These are phyloP conservation scores for Agapanthus africanus DNA, from an alignment of 106 monocot species.

Conservation along the genomic window DNA sequence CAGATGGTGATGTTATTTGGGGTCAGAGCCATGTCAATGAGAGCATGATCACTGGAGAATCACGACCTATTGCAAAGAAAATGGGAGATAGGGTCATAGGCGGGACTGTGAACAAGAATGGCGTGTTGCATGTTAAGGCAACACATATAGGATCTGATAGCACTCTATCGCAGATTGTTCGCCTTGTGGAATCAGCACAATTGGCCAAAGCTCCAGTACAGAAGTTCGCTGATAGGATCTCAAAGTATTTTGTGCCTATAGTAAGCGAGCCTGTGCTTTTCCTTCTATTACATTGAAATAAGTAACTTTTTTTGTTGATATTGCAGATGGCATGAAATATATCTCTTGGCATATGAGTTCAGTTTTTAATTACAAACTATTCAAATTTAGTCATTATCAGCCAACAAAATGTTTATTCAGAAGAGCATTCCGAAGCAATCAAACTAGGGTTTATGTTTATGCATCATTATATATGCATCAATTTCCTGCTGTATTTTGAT, in stretches of 20 bases:
- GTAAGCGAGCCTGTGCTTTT: conserved; percentile 29
- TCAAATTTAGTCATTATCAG: neutral
- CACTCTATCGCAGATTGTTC: conserved; percentile 74
- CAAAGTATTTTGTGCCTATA: conserved; percentile 77
- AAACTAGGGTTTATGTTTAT: neutral
- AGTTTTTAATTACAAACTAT: neutral
- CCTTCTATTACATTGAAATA: neutral
- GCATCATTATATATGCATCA: neutral
- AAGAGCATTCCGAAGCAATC: neutral
- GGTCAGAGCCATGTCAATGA: conserved; percentile 91
- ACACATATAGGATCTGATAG: conserved; percentile 81
- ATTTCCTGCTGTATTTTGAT: neutral
- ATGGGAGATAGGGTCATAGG: conserved; percentile 74
- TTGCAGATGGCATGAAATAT: neutral
- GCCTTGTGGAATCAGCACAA: conserved; percentile 86
- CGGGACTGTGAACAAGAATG: conserved; percentile 87
- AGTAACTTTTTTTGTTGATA: neutral
- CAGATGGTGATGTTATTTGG: conserved; percentile 60
- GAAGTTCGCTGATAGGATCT: conserved; percentile 69
- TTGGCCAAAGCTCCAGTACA: conserved; percentile 94
- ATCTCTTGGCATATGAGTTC: neutral
- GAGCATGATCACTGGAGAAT: conserved; percentile 96
- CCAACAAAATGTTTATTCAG: neutral
- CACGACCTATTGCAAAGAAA: conserved; percentile 69
- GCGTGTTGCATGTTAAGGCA: conserved; percentile 68